Conservation (phyloP, 2,329 filamentous ascomycete genomes). For the Cladophialophora carrionii region DNA sequence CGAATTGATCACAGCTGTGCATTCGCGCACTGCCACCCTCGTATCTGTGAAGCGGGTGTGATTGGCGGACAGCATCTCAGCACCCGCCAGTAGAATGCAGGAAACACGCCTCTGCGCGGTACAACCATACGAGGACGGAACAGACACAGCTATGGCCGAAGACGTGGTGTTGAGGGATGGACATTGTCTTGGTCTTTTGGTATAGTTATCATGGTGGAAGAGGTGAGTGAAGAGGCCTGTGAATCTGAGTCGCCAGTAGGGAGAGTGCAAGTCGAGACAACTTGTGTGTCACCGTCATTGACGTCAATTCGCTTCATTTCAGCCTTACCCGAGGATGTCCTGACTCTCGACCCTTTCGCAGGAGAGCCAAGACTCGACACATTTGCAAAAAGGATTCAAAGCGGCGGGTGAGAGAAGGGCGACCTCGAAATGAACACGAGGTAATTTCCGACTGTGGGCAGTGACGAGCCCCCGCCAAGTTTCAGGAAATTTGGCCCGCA, state of each 20-base stretch:
- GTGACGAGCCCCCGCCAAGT: not conserved
- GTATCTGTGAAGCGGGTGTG: not conserved
- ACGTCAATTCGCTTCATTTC: not conserved
- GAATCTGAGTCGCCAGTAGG: too few relatives aligned
- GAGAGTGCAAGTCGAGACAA: not conserved
- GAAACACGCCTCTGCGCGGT: not conserved
- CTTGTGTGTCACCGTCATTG: not conserved
- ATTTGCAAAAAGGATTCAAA: not conserved
- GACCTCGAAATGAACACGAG: conserved; percentile 5
- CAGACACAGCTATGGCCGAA: not conserved
- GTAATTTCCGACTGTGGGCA: conserved; percentile 17
- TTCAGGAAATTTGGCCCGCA: conserved; percentile 17
- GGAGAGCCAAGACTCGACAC: not conserved
- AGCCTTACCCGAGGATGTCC: not conserved
- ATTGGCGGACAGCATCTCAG: not conserved
- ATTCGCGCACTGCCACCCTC: conserved; percentile 3
- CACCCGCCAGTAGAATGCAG: not conserved
- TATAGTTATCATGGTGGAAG: not conserved
- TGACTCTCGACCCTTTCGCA: not conserved
- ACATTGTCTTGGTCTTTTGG: not conserved
- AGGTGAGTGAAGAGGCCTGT: too few relatives aligned
- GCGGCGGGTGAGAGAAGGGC: conserved; percentile 1
- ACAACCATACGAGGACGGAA: not conserved
- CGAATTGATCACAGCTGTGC: conserved; percentile 6
- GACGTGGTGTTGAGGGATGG: not conserved